phyloP scores from a whole-genome alignment of 768 basidiomycete species.

The Phlegmacium glaucopus region DNA sequence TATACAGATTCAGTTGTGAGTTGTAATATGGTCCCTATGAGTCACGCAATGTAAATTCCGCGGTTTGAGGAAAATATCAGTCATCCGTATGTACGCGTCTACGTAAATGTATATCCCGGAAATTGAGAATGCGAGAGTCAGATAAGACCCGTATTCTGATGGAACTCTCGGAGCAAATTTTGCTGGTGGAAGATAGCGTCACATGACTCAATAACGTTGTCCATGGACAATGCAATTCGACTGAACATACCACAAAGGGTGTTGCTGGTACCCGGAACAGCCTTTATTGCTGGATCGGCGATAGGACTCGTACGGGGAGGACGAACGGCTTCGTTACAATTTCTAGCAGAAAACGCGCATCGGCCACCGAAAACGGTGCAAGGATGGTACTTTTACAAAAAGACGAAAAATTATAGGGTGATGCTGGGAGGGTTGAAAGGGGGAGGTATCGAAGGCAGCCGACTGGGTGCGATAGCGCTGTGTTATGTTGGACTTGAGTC shows the following conservation, averaged over 20 bases:
- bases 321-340: slow-evolving; percentile 68
- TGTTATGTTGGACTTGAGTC: slow-evolving; percentile 46
- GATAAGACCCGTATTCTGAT: no score
- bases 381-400: slow-evolving; percentile 96
- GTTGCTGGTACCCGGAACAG: slow-evolving; percentile 59
- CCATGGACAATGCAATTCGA: slow-evolving; percentile 20
- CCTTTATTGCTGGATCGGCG: slow-evolving; percentile 56
- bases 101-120: no score
- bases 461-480: slow-evolving; percentile 38
- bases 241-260: slow-evolving; percentile 54
- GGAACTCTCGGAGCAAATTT: background rate
- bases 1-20: no score
- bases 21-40: no score
- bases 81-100: no score
- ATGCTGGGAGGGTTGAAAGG: slow-evolving; percentile 69
- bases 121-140: no score
- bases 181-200: background rate
- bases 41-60: no score
- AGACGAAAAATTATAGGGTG: slow-evolving; percentile 91
- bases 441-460: slow-evolving; percentile 54
- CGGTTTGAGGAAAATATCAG: no score
- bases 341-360: slow-evolving; percentile 92
- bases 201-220: background rate
- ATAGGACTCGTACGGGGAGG: slow-evolving; percentile 76
- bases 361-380: slow-evolving; percentile 78